A percentile compares a stretch with the other conserved stretches of the same genome.
Conservation (phyloP, 2,329 filamentous ascomycete species). For the Venturiaceae sp. region DNA sequence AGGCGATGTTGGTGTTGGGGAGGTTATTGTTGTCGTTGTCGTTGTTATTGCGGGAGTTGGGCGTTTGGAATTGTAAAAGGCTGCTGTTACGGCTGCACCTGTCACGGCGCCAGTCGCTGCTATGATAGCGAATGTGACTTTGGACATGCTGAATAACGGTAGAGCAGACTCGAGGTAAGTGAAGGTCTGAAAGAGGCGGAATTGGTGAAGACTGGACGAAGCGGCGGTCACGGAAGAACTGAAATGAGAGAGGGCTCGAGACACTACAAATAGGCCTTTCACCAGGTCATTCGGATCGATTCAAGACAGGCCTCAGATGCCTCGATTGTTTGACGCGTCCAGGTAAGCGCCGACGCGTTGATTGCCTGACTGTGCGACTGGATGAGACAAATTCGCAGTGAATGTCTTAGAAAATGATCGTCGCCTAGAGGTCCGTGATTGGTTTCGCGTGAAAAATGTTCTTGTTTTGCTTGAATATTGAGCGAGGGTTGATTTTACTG, state of each 20-base stretch:
- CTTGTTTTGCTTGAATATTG: too few relatives aligned
- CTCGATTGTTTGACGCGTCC: not conserved
- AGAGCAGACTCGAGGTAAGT: too few relatives aligned
- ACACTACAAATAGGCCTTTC: too few relatives aligned
- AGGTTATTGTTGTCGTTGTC: conserved; percentile 23
- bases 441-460: not conserved
- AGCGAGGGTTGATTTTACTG: too few relatives aligned
- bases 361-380: not conserved
- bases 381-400: not conserved
- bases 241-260: not conserved
- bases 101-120: conserved; percentile 38
- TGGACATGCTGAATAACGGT: conserved; percentile 30
- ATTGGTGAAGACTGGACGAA: not conserved
- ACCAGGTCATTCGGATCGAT: too few relatives aligned
- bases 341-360: not conserved
- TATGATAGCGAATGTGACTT: conserved; percentile 39
- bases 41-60: conserved; percentile 15
- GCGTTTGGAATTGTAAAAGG: conserved; percentile 29
- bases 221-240: not conserved
- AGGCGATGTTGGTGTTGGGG: conserved; percentile 21
- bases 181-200: not conserved
- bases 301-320: too few relatives aligned
- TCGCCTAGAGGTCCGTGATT: too few relatives aligned
- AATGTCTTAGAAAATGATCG: not conserved
- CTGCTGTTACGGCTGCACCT: conserved; percentile 39